A percentile compares a stretch with the other conserved stretches of the same genome.
Evolutionary conservation across 73 alveolate species (phyloP).

Genomic region (Paramecium biaurelia): DNA sequence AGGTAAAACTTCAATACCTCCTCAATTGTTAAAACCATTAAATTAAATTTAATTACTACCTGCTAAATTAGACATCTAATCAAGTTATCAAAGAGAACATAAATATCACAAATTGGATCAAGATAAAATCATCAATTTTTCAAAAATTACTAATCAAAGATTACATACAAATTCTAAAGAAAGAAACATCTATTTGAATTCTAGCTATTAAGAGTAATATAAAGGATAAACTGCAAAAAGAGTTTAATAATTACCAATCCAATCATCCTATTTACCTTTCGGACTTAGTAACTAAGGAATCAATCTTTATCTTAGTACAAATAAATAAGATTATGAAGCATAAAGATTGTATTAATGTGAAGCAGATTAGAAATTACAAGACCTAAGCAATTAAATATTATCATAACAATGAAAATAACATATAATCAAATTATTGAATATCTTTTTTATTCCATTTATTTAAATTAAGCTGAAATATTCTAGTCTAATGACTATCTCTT

Average conservation of each 20-base stretch:
- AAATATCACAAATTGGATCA: neutral
- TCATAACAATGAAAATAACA: neutral
- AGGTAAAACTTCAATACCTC: neutral
- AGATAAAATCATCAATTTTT: neutral
- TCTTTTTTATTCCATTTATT: neutral
- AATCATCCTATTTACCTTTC: neutral
- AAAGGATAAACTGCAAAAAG: neutral
- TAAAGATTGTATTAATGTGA: neutral
- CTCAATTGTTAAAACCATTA: neutral
- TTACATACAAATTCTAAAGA: slow-evolving; percentile 9
- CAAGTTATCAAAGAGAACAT: neutral
- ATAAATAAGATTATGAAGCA: neutral
- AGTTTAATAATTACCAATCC: neutral
- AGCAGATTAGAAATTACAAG: neutral
- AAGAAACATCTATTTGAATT: neutral
- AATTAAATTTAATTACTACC: slow-evolving; percentile 24
- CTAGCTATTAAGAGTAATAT: neutral
- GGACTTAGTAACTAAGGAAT: neutral
- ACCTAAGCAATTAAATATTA: neutral
- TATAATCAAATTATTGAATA: neutral
- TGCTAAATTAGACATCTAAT: neutral
- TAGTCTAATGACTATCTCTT: neutral
- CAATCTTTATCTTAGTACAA: neutral
- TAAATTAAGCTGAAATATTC: neutral
- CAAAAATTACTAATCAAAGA: slow-evolving; percentile 24